phyloP scores from a whole-genome alignment of 306 rosid genomes.

The Datisca glomerata region DNA sequence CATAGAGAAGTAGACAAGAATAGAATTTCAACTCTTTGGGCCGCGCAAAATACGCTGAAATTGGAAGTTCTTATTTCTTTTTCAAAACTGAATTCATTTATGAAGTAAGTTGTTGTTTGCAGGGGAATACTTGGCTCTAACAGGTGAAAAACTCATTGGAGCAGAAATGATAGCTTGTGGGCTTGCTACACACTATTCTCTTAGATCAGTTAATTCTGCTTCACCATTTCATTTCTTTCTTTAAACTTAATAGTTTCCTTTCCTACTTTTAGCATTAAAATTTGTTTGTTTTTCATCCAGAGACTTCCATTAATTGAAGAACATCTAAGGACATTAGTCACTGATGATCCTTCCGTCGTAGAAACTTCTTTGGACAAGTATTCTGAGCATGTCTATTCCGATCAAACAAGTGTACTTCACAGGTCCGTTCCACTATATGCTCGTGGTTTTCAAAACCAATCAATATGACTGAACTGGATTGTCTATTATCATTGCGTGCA shows the following conservation, averaged over 20 bases:
- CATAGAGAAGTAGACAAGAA: too few relatives aligned
- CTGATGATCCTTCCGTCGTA: constrained; percentile 81
- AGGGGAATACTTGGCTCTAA: constrained; percentile 92
- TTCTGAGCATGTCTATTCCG: constrained; percentile 50
- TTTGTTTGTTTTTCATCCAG: constrained; percentile 23
- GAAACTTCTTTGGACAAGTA: constrained; percentile 68
- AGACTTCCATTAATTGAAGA: constrained; percentile 74
- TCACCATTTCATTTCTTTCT: constrained; percentile 7
- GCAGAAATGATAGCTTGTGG: constrained; percentile 79
- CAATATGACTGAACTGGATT: too few relatives aligned
- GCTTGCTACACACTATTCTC: constrained; percentile 80
- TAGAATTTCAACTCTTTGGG: too few relatives aligned
- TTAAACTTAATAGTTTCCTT: background rate
- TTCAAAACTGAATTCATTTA: too few relatives aligned
- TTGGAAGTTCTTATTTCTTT: too few relatives aligned
- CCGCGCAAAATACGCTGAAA: too few relatives aligned
- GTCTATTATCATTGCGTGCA: too few relatives aligned
- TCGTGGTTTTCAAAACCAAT: too few relatives aligned
- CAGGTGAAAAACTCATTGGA: constrained; percentile 75
- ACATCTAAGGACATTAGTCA: constrained; percentile 57
- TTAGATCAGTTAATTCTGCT: constrained; percentile 47
- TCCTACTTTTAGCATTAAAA: constrained; percentile 5
- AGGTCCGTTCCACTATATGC: too few relatives aligned
- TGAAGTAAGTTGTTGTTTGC: constrained; percentile 12
- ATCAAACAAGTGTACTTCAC: constrained; percentile 35